Evolutionary conservation across 2,329 filamentous ascomycete genomes (phyloP).

Genomic region (Pleurostoma richardsiae): DNA sequence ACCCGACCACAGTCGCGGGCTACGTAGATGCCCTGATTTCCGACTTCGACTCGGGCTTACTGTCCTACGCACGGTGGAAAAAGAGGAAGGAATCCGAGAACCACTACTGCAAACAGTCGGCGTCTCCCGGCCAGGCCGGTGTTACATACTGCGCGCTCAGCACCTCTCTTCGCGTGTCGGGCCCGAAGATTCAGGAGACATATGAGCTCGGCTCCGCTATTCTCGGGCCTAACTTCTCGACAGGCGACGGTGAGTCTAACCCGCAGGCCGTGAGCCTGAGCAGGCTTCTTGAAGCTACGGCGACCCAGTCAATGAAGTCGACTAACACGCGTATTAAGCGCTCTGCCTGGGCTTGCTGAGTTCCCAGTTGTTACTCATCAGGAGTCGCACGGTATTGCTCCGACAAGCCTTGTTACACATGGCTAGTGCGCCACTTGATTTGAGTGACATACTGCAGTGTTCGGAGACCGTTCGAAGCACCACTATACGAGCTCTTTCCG

Average conservation of each 20-base stretch:
- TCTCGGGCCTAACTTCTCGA: constrained; percentile 25
- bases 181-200: constrained; percentile 20
- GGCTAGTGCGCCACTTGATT: constrained; percentile 18
- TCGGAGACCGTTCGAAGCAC: constrained; percentile 26
- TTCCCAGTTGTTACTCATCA: constrained; percentile 19
- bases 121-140: neutral
- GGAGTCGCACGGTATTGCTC: constrained; percentile 20
- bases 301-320: too few relatives aligned
- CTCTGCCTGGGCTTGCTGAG: constrained; percentile 13
- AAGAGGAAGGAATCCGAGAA: constrained; percentile 23
- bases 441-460: constrained; percentile 23
- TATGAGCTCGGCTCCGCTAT: constrained; percentile 25
- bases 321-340: too few relatives aligned
- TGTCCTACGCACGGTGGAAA: constrained; percentile 29
- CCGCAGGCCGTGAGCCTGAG: too few relatives aligned
- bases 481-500: constrained; percentile 24
- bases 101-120: constrained; percentile 19
- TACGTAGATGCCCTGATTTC: constrained; percentile 22
- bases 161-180: constrained; percentile 25
- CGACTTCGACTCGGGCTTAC: constrained; percentile 21
- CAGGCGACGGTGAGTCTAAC: constrained; percentile 25
- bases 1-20: constrained; percentile 19
- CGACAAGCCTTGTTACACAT: constrained; percentile 12
- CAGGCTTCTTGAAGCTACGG: too few relatives aligned
- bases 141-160: constrained; percentile 23